Base-by-base conservation (phyloP, 2,329 filamentous ascomycete genomes). In the Aspergillus versicolor region DNA sequence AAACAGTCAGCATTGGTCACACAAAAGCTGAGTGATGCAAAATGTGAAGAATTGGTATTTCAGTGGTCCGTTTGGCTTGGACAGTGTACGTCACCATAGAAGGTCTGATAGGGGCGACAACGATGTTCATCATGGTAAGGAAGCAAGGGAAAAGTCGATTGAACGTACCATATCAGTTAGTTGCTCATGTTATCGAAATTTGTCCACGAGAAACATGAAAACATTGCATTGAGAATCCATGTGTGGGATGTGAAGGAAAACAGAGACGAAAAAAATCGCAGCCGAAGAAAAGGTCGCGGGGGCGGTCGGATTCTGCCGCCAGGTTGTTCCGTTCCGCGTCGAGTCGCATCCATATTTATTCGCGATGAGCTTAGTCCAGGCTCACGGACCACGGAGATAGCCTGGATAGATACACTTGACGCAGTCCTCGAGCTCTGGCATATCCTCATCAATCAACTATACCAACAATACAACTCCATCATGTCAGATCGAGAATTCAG, bases 81-180 rank as follows among this genome's bases (percentile, higher is more conserved):
- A 84, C 82, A 81, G 79, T 71, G 81, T 82, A 79, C 79, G 77
- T 84, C 82, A 84, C 81, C 82, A 84, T 70, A 65, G 70, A 70
- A 76, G 72, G 81, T 84, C 76, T 77, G 82, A 84, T 84, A 84
- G 82, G 82, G 82, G 82, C 82, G 82, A 85, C 82, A 84, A 80
- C 75, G 73, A 75, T 64, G 76, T 79, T 84, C 82, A 84, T 85
- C 82, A 82, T 78, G 63, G 69, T 72, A 61, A 58, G 41, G 50
- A 21, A 38, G n/a, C 30, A 32, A 52, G 37, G 22, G 59, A 57
- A 46, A 45, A 40, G 59, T 30, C 51, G 21, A 42, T 58, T 37
- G 54, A 61, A 63, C 69, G 65, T 70, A 75, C 71, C 65, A 62
- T 60, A 56, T 40, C 15, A 56, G 50, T 63, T 62, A 64, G 59